Evolutionary conservation across 768 basidiomycete genomes (phyloP).

Genomic region (Leccinum subtestaceum): DNA sequence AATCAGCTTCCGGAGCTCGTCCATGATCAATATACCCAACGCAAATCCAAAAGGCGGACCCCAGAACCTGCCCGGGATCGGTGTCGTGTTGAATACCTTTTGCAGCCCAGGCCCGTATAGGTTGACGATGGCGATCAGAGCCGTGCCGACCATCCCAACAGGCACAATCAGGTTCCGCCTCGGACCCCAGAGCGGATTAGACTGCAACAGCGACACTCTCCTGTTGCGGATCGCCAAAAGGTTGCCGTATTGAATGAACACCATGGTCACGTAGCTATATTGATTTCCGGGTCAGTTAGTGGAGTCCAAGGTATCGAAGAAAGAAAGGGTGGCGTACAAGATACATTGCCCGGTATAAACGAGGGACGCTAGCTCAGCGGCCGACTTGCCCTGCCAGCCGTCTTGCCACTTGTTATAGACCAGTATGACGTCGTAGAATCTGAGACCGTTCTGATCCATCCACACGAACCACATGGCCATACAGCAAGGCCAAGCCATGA

Average conservation of each 20-base stretch:
- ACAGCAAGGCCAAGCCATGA: slow-evolving; percentile 44
- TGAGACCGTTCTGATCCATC: slow-evolving; percentile 35
- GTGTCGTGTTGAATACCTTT: slow-evolving; percentile 28
- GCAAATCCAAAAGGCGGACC: slow-evolving; percentile 42
- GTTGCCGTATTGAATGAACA: slow-evolving; percentile 26
- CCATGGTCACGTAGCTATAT: slow-evolving; percentile 36
- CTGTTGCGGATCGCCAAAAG: slow-evolving; percentile 30
- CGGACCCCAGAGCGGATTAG: slow-evolving; percentile 37
- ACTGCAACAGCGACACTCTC: slow-evolving; percentile 25
- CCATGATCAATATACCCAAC: slow-evolving; percentile 40
- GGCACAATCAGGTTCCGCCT: slow-evolving; percentile 36
- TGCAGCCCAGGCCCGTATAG: slow-evolving; percentile 35
- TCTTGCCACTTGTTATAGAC: slow-evolving; percentile 39
- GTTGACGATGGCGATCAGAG: slow-evolving; percentile 32
- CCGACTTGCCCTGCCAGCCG: slow-evolving; percentile 34
- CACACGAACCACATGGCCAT: slow-evolving; percentile 43
- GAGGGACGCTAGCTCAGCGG: slow-evolving; percentile 33
- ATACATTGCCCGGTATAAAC: slow-evolving; percentile 41
- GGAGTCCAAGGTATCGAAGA: neutral
- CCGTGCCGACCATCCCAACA: slow-evolving; percentile 33
- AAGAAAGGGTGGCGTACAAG: slow-evolving; percentile 36
- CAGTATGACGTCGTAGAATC: slow-evolving; percentile 36
- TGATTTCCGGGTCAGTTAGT: neutral
- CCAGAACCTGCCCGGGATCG: slow-evolving; percentile 46
- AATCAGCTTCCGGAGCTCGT: slow-evolving; percentile 45